phyloP scores from a whole-genome alignment of 768 basidiomycete genomes.

The Tylopilus cervinicoccineus region DNA sequence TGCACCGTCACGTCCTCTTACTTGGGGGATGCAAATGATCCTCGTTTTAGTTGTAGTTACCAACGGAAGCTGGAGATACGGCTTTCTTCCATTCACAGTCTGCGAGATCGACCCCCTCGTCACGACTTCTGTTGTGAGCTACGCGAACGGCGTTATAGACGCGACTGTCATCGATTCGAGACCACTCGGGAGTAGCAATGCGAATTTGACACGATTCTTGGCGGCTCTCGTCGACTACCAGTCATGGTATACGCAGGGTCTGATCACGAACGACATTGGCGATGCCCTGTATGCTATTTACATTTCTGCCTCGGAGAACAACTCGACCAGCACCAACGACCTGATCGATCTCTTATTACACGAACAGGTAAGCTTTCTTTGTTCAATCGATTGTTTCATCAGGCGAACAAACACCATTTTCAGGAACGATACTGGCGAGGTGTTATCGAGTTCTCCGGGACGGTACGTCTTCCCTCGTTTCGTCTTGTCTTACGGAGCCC shows the following conservation, averaged over 20 bases:
- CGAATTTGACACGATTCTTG: constrained; percentile 9
- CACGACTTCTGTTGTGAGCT: constrained; percentile 11
- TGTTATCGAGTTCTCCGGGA: constrained; percentile 19
- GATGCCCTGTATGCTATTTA: constrained; percentile 16
- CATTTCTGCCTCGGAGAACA: background rate
- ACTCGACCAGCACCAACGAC: background rate
- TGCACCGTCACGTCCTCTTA: too few species aligned
- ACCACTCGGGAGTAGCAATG: too few species aligned
- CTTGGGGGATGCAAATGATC: background rate
- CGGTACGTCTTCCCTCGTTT: too few species aligned
- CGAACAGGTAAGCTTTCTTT: constrained; percentile 1
- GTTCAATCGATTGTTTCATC: background rate
- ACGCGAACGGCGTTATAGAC: constrained; percentile 1
- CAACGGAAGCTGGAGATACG: constrained; percentile 9
- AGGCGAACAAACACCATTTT: background rate
- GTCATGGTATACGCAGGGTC: constrained; percentile 7
- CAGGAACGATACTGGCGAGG: constrained; percentile 13
- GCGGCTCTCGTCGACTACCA: too few species aligned
- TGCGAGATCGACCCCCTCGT: constrained; percentile 9
- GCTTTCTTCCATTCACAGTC: constrained; percentile 7
- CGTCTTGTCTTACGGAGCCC: background rate
- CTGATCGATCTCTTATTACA: background rate
- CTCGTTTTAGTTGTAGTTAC: background rate
- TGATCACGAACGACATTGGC: constrained; percentile 12
- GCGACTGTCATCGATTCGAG: background rate